Evolutionary conservation across 1,139 yeast species (phyloP), one percentile per base, ranked within the genome.

Genomic region (Sugiyamaella xylanicola): DNA sequence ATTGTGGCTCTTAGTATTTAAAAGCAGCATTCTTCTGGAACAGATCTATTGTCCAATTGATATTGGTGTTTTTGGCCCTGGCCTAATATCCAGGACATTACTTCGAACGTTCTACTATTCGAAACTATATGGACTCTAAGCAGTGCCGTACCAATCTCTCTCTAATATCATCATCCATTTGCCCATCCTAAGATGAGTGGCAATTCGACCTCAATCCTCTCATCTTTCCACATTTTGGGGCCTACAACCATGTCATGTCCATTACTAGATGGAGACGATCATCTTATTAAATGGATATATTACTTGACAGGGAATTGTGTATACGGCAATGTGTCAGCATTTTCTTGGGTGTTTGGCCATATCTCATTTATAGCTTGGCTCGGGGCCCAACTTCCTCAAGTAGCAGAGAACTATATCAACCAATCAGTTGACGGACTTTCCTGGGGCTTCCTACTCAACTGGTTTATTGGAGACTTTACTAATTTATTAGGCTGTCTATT

Each of bases 361-460:
- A 63, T 80, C 9, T 82, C 87, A 0, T 75, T 85, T 54, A 71
- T 77, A 9, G 75, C 88, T 53, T 91, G 97, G 88, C 76, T 91
- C 45, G 84, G 91, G 64, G 96, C 97, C 0, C 95, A 89, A 68
- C 72, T 89, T 22, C 98, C 98, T 0, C 99, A 92, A 68, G 85
- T 90, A 17, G 72, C 84, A 57, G 83, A 85, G 65, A 92, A 92
- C 65, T 88, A 87, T 70, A 76, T 76, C 35, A 82, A 79, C 67
- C 85, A 88, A 66, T 86, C 95, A 0, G 96, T 95, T 0, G 95
- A 86, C 40, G 98, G 97, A 0, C 77, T 93, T 29, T 87, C 96
- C 5, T 81, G 87, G n/a, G 78, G 79, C 8, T 90, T 92, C 64
- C 76, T 93, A 4, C 60, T 81, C 17, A 82, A 87, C 55, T 91